Percentiles rank a stretch among this genome's conserved stretches.
Conservation (phyloP, 345 rosid genomes). For the Sonneratia alba region DNA sequence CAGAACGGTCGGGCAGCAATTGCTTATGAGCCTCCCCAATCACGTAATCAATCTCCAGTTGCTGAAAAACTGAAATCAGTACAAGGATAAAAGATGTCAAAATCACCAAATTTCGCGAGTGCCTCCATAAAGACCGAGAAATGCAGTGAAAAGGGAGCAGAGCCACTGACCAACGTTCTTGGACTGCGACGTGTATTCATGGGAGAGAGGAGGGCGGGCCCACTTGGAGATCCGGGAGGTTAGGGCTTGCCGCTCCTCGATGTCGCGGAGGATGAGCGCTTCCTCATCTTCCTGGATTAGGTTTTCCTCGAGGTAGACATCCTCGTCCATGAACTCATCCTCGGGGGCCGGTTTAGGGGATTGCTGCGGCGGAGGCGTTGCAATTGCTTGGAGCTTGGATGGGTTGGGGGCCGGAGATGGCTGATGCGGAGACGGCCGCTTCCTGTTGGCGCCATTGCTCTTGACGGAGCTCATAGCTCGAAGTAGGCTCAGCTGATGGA, state of each 20-base stretch:
- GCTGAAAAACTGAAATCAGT: conserved; percentile 59
- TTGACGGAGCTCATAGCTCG: conserved; percentile 28
- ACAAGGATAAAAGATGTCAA: background rate
- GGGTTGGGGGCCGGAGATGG: conserved; percentile 30
- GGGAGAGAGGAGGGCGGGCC: conserved; percentile 70
- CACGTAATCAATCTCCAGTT: conserved; percentile 87
- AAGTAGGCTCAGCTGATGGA: conserved; percentile 4
- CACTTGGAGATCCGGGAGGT: conserved; percentile 55
- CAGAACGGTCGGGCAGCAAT: conserved; percentile 52
- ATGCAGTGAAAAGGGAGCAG: background rate
- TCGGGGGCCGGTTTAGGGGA: conserved; percentile 18
- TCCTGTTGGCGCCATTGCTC: conserved; percentile 33
- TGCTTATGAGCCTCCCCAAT: conserved; percentile 51
- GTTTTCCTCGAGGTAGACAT: conserved; percentile 72
- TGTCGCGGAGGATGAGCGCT: conserved; percentile 57
- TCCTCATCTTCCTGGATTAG: conserved; percentile 59
- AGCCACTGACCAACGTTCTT: conserved; percentile 44
- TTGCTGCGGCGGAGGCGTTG: conserved; percentile 18
- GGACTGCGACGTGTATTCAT: conserved; percentile 41
- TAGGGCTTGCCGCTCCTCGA: conserved; percentile 61
- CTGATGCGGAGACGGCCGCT: conserved; percentile 53
- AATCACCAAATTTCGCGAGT: background rate
- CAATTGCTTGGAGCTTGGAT: conserved; percentile 39
- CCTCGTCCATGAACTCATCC: conserved; percentile 82
- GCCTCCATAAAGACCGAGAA: background rate